phyloP scores from a whole-genome alignment of 148 eudicot species.

The Euryodendron excelsum region DNA sequence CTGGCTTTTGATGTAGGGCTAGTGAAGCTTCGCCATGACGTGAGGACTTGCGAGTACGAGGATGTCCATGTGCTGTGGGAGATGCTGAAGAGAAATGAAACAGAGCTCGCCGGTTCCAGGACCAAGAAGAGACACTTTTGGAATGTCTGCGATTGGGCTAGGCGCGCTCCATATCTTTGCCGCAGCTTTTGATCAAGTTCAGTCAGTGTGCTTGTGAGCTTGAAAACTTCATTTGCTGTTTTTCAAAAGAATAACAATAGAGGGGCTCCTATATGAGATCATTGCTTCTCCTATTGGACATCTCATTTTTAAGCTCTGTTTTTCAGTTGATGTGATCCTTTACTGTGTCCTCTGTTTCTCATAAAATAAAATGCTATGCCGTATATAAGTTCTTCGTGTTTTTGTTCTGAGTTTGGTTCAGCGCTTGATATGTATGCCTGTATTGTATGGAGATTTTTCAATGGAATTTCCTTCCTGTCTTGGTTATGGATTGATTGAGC shows the following conservation, averaged over 20 bases:
- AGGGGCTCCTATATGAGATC: neutral
- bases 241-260: neutral
- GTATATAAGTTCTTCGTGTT: neutral
- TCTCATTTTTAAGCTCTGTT: neutral
- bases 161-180: constrained; percentile 21
- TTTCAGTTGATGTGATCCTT: neutral
- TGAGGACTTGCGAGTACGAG: constrained; percentile 49
- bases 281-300: neutral
- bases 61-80: constrained; percentile 60
- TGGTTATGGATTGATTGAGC: neutral
- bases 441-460: neutral
- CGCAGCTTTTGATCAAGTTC: constrained; percentile 14
- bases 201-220: neutral
- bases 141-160: constrained; percentile 21
- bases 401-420: neutral
- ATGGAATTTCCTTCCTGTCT: neutral
- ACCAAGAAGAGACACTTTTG: neutral
- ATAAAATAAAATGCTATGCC: neutral
- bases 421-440: neutral
- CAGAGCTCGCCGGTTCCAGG: neutral
- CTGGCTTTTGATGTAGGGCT: constrained; percentile 24
- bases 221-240: neutral
- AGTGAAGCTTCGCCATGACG: constrained; percentile 40
- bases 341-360: neutral
- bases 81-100: constrained; percentile 36